Percentiles rank a stretch among this genome's conserved stretches.
Evolutionary conservation across 148 eudicot genomes (phyloP).

Genomic region (Mesembryanthemum crystallinum): DNA sequence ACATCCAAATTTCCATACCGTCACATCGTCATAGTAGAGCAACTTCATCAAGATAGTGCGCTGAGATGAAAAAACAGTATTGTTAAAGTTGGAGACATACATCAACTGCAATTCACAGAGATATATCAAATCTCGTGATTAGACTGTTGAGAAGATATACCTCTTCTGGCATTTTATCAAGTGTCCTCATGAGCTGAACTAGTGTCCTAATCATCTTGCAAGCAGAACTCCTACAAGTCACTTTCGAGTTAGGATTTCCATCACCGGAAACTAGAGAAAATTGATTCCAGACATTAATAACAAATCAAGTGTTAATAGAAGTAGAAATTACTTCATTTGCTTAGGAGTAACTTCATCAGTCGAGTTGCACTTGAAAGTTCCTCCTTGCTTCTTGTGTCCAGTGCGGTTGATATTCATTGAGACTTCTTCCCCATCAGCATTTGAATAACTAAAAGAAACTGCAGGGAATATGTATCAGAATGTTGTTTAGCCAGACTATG

Average conservation of each 20-base stretch:
- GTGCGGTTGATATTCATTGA: conserved; percentile 80
- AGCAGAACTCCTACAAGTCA: background rate
- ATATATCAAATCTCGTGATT: background rate
- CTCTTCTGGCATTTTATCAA: background rate
- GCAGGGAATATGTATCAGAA: conserved; percentile 17
- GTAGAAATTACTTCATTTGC: conserved; percentile 71
- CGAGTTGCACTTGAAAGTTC: conserved; percentile 66
- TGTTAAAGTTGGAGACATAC: background rate
- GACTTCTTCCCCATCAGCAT: conserved; percentile 75
- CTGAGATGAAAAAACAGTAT: conserved; percentile 44
- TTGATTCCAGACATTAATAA: background rate
- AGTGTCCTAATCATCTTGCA: background rate
- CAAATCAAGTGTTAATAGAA: background rate
- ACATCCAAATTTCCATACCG: conserved; percentile 49
- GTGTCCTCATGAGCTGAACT: background rate
- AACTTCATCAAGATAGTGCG: conserved; percentile 96
- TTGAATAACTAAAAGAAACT: conserved; percentile 90
- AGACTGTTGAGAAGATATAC: background rate
- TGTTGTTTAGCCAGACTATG: background rate
- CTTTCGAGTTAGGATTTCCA: background rate
- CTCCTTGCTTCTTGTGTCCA: conserved; percentile 84
- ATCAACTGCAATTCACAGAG: background rate
- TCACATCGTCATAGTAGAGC: conserved; percentile 85
- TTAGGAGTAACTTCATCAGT: conserved; percentile 75
- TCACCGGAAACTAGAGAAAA: background rate